Evolutionary conservation across 345 rosid genomes (phyloP), one percentile per base, ranked within the genome.

Genomic region (Euphorbia peplus): DNA sequence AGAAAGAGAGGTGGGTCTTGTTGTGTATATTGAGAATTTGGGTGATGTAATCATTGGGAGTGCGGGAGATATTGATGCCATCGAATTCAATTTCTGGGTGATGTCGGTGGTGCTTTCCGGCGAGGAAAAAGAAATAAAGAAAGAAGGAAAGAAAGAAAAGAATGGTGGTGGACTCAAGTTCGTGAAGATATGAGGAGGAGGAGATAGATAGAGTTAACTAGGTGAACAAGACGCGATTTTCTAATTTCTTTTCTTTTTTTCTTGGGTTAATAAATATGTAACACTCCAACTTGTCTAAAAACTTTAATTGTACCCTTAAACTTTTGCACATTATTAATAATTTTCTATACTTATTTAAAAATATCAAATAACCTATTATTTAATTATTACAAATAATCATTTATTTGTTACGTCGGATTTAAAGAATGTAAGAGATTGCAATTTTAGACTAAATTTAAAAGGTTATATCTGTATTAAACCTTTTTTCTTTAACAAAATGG

Each of bases 31-130:
- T 5, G 61, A 26, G 55, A 57, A 55, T 29, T 68, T 70, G 19
- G 70, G 76, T 19, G 72, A 67, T 32, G 81, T 41, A n/a, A 64
- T 14, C 18, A 47, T 29, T 24, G 66, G 22, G 3, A 63, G 32
- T 18, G 67, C 0, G 29, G 62, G 61, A 35, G 83, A 71, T 26
- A 80, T 32, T 55, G 71, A 76, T 22, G 83, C 76, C 93, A 88
- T 88, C 75, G 25, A 47, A 46, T 5, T 26, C 48, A n/a, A n/a
- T n/a, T n/a, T n/a, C n/a, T 50, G 29, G 69, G 42, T 37, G 61
- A 35, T 5, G 4, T 21, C 4, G 60, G 47, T 15, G 61, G 72
- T 12, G 72, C 51, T 54, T 37, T 47, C 80, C 80, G 76, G 76
- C 68, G 70, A 64, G 13, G 18, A 0, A 41, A 39, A 46, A 16